phyloP scores from a whole-genome alignment of 257 asterid species.

The Plantago elongata region DNA sequence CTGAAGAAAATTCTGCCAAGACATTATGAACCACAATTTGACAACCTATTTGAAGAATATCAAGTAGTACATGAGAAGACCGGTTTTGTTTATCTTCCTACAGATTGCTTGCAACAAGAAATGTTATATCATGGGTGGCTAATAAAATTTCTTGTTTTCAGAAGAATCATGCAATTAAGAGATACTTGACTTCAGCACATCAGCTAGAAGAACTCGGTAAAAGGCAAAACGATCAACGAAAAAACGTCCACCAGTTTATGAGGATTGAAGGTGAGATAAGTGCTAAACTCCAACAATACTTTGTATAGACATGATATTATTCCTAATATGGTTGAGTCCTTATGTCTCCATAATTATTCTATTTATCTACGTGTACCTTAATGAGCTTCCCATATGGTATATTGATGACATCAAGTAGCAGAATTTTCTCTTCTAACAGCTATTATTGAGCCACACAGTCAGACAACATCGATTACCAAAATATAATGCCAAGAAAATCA shows the following conservation, averaged over 20 bases:
- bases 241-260: slow-evolving; percentile 70
- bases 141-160: slow-evolving; percentile 24
- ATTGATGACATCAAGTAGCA: too few species aligned
- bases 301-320: neutral
- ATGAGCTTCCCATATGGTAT: too few species aligned
- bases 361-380: too few species aligned
- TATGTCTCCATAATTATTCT: neutral
- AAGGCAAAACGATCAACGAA: slow-evolving; percentile 45
- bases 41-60: slow-evolving; percentile 48
- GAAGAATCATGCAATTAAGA: slow-evolving; percentile 35
- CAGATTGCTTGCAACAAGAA: neutral
- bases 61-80: slow-evolving; percentile 32
- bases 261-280: slow-evolving; percentile 69
- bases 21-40: slow-evolving; percentile 44
- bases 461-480: neutral
- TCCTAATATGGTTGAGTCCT: neutral
- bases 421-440: too few species aligned
- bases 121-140: slow-evolving; percentile 10
- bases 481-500: neutral
- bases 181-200: slow-evolving; percentile 20
- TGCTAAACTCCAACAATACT: neutral
- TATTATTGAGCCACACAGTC: neutral
- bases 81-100: neutral
- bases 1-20: slow-evolving; percentile 54
- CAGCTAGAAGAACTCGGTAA: slow-evolving; percentile 33